A percentile compares a stretch with the other conserved stretches of the same genome.
Conservation (phyloP, 1,284 basidiomycete species). For the Ustilago bromivora region DNA sequence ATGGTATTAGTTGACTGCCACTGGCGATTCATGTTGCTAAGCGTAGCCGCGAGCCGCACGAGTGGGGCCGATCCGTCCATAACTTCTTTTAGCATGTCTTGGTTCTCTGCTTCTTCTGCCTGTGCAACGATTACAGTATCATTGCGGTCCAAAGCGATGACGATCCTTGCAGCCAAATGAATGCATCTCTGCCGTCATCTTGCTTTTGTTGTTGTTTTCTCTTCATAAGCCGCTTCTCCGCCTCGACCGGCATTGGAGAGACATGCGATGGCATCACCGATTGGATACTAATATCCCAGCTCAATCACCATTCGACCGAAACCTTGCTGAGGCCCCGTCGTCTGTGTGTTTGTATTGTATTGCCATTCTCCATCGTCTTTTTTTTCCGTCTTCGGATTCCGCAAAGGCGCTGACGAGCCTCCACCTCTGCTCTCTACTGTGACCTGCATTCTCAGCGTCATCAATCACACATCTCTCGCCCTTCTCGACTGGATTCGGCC, state of each 20-base stretch:
- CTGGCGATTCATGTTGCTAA: no score
- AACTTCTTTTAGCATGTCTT: slow-evolving; percentile 18
- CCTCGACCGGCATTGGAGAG: not conserved
- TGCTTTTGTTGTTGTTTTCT: slow-evolving; percentile 8
- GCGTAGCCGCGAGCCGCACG: not conserved
- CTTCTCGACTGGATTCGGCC: slow-evolving; percentile 2
- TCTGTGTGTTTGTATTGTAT: not conserved
- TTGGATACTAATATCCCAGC: no score
- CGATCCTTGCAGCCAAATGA: slow-evolving; percentile 29
- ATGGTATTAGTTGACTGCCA: no score
- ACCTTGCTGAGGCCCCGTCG: no score
- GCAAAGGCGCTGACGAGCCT: slow-evolving; percentile 1
- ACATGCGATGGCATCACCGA: slow-evolving; percentile 2
- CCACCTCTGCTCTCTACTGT: not conserved
- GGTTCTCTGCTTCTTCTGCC: not conserved
- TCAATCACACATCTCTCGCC: not conserved
- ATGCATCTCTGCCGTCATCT: slow-evolving; percentile 31
- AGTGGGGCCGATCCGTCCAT: not conserved
- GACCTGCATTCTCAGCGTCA: slow-evolving; percentile 2
- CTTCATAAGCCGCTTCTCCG: not conserved
- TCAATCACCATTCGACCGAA: no score
- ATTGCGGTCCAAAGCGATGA: slow-evolving; percentile 26
- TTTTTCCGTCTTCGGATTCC: slow-evolving; percentile 3
- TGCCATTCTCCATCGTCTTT: not conserved
- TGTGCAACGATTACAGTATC: slow-evolving; percentile 6